phyloP scores from a whole-genome alignment of 768 basidiomycete species.

The Tephrocybe rancida region DNA sequence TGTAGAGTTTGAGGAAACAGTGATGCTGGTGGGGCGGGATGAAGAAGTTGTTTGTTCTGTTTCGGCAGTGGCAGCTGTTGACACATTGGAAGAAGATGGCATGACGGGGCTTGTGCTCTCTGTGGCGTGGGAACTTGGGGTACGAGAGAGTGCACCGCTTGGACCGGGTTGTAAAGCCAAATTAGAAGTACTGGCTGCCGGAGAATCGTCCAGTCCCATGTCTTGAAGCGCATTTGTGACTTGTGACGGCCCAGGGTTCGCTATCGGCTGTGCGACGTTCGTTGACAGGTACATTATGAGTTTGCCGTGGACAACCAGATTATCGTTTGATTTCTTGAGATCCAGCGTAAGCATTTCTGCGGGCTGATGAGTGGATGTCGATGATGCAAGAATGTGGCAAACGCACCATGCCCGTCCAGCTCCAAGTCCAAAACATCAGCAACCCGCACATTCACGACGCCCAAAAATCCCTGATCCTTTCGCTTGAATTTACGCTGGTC shows the following conservation, averaged over 20 bases:
- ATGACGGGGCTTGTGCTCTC: conserved; percentile 45
- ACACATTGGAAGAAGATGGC: conserved; percentile 34
- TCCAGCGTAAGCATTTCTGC: conserved; percentile 96
- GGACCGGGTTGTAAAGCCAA: conserved; percentile 43
- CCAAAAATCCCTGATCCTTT: conserved; percentile 96
- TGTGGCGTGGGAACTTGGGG: conserved; percentile 68
- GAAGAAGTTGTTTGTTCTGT: conserved; percentile 25
- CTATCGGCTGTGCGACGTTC: conserved; percentile 81
- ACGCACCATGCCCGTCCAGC: conserved; percentile 88
- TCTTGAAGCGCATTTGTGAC: conserved; percentile 60
- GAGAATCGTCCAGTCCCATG: conserved; percentile 63
- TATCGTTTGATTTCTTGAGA: conserved; percentile 98
- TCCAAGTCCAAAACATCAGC: conserved; percentile 91
- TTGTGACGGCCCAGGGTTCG: conserved; percentile 81
- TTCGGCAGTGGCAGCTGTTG: conserved; percentile 25
- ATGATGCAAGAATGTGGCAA: neutral
- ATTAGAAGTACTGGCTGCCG: conserved; percentile 59
- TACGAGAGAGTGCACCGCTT: conserved; percentile 54
- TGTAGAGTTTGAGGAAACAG: conserved; percentile 17
- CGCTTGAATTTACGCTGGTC: conserved; percentile 99
- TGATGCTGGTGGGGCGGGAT: conserved; percentile 30
- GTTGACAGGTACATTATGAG: conserved; percentile 96
- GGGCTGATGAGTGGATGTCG: conserved; percentile 9
- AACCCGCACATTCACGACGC: conserved; percentile 94
- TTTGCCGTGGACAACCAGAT: conserved; percentile 96